Base-by-base conservation (phyloP, 768 basidiomycete species). In the Trametes maxima region DNA sequence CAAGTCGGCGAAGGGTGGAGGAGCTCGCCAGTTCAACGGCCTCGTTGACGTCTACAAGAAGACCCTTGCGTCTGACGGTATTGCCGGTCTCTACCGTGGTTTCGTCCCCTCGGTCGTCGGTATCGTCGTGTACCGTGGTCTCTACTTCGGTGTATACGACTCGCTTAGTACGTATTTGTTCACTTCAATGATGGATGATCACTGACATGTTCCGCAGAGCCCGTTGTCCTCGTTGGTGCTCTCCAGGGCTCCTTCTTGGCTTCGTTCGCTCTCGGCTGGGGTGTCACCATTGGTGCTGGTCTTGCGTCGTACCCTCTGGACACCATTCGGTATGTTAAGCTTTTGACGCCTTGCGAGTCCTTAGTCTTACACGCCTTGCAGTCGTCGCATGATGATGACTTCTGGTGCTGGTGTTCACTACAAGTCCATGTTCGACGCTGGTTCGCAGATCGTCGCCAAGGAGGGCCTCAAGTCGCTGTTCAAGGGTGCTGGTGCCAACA, bases 321-420 rank as follows among this genome's bases (percentile, higher is more conserved):
- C 73, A 94, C 93, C 59, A 94, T 94, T 69, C 92, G 90, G 88
- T 89, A 69, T 48, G 82, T 51, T 28, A 14, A 5, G 14, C 50
- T 1, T 12, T 50, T 1, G 19, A 35, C 22, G 33, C 44, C 43
- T 3, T 10, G 22, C 46, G 4, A 14, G 13, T 21, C 8, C 4
- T 21, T 49, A 54, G 25, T 58, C 24, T 14, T 12, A 22, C n/a
- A 36, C 59, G 17, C 5, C 7, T 42, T 1, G 13, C 69, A 95
- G 96, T 89, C 95, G 97, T 89, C 94, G 97, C 70, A 99, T 99
- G 97, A 99, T 99, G 97, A 98, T 98, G 96, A 98, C 97, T 39
- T 98, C 96, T 22, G 97, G 96, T 70, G 89, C 87, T 71, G 85
- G 85, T 71, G 87, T 90, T 63, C 95, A 98, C 88, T 98, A 98